Base-by-base conservation (phyloP, 768 basidiomycete genomes). In the Auricularia cornea region DNA sequence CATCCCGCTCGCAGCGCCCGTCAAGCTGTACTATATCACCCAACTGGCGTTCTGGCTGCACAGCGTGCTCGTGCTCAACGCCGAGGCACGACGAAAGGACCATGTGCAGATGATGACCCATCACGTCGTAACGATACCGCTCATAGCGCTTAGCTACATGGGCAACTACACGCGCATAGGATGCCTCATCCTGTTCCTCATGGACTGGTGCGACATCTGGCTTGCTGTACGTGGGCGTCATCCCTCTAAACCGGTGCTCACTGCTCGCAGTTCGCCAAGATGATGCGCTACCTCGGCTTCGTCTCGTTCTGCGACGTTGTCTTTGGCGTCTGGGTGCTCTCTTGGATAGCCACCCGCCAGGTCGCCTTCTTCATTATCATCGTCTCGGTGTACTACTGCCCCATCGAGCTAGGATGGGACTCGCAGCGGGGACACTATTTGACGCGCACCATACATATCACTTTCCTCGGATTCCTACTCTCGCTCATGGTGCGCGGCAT, bases 101-200 rank as follows among this genome's bases (percentile, higher is more conserved):
- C 93, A 98, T 74, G 78, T 80, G 69, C 96, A 98, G 75, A 98
- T 98, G 96, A 90, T 98, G 83, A 78, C 87, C 29, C 97, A 99
- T 77, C 97, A 99, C 72, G 72, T 96, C 68, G 89, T 98, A 67
- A 96, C 94, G 14, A 82, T 94, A 65, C 71, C 80, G 59, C 83
- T 99, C 65, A 85, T 98, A 76, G 74, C 80, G 35, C 70, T 79
- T 44, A 94, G 91, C 73, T 98, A 97, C 76, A 81, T 81, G 65
- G 84, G 81, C 72, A 89, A 94, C 75, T 88, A 87, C 72, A 96
- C 92, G 10, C 89, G 94, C 54, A 83, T 95, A 52, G 97, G 97
- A 18, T 92, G 89, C 68, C 78, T 94, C 56, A 86, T 97, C 64
- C 88, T 97, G 83, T 82, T 92, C 60, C 76, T 97, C 38, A 95